Percentiles rank a stretch among this genome's conserved stretches.
Evolutionary conservation across 441 rosid genomes (phyloP).

Genomic region (Erysimum cheiri): DNA sequence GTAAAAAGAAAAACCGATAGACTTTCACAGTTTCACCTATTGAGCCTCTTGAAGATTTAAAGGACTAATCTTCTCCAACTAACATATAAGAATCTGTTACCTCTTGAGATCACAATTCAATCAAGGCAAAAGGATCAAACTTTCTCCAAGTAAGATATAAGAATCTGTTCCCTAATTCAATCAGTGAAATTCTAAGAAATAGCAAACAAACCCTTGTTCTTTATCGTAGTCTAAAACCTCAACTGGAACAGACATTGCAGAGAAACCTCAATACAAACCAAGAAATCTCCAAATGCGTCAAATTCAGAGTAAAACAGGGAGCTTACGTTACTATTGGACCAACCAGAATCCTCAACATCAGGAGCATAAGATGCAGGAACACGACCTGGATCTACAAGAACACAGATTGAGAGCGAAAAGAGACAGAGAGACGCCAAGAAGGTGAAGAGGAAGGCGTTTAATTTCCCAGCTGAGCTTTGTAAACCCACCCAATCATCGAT

Average conservation of each 20-base stretch:
- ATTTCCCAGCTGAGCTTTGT: conserved; percentile 65
- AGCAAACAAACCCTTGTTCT: neutral
- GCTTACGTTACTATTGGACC: conserved; percentile 59
- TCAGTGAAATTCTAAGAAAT: neutral
- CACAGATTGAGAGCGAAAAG: conserved; percentile 59
- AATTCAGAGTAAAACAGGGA: conserved; percentile 1
- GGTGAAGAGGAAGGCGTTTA: conserved; percentile 61
- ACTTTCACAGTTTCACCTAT: conserved; percentile 1
- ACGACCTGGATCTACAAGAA: conserved; percentile 72
- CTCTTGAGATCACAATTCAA: neutral
- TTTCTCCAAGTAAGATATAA: conserved; percentile 11
- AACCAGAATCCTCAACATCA: conserved; percentile 63
- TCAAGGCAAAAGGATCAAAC: conserved; percentile 6
- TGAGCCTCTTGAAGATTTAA: neutral
- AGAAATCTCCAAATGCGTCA: neutral
- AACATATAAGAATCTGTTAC: conserved; percentile 15
- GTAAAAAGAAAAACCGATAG: neutral
- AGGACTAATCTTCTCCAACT: conserved; percentile 6
- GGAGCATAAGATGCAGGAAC: conserved; percentile 70
- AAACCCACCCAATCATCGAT: conserved; percentile 71
- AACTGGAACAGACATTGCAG: conserved; percentile 22
- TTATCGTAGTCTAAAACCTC: conserved; percentile 11
- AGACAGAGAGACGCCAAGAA: conserved; percentile 57
- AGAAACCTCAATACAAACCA: neutral
- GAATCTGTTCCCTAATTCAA: neutral